phyloP scores from a whole-genome alignment of 768 basidiomycete genomes.

The Boletales sp. region DNA sequence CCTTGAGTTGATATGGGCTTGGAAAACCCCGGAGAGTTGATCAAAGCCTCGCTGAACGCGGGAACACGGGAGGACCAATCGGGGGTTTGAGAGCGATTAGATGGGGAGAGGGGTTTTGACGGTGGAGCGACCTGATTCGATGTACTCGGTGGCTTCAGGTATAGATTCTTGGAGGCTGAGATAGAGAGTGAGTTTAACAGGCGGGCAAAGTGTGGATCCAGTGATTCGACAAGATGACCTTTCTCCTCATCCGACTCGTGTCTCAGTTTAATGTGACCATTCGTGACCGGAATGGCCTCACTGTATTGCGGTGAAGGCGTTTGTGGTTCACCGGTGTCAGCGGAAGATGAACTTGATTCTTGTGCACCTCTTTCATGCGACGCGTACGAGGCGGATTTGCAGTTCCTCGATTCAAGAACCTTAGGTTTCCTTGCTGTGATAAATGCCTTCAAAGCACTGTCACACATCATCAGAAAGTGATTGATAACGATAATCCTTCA shows the following conservation, averaged over 20 bases:
- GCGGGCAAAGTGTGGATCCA: conserved; percentile 72
- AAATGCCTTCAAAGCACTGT: conserved; percentile 53
- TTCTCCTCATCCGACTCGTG: conserved; percentile 34
- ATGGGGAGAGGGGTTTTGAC: conserved; percentile 8
- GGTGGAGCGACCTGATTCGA: conserved; percentile 6
- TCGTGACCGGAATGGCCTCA: conserved; percentile 31
- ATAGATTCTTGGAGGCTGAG: conserved; percentile 41
- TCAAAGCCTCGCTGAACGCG: conserved; percentile 11
- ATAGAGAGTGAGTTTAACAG: conserved; percentile 60
- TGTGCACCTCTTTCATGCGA: conserved; percentile 38
- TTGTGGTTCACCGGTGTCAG: conserved; percentile 57
- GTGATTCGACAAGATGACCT: conserved; percentile 25
- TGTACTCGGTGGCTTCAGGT: conserved; percentile 7
- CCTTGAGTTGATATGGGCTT: conserved; percentile 2
- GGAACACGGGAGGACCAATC: conserved; percentile 34
- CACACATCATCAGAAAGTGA: conserved; percentile 1
- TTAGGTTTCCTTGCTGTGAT: conserved; percentile 62
- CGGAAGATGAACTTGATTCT: conserved; percentile 67
- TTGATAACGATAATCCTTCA: neutral
- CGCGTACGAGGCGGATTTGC: conserved; percentile 29
- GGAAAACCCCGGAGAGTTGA: conserved; percentile 6
- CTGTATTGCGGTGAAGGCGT: conserved; percentile 62
- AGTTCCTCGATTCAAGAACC: conserved; percentile 31
- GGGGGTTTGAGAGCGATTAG: conserved; percentile 18
- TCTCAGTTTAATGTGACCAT: conserved; percentile 17